Base-by-base conservation (phyloP, 371 early-diverging fungal species). In the Blakeslea trispora region DNA sequence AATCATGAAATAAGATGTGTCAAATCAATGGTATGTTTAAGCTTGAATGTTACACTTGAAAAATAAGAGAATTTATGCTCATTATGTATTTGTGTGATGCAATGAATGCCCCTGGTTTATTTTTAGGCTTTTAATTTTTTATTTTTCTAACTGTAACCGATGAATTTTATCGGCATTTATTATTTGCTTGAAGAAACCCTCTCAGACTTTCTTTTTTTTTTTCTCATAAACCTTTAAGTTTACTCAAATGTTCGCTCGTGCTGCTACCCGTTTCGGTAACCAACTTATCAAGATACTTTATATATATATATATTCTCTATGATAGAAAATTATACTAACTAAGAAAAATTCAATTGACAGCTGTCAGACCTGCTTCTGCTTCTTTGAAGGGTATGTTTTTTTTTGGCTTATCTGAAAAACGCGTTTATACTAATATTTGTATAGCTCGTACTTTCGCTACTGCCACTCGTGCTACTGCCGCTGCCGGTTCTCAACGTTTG, bases 401-500 rank as follows among this genome's bases (percentile, higher is more conserved):
- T 22, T 18, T n/a, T n/a, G n/a, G n/a, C n/a, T n/a, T 8, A 18
- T 31, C 9, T 31, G 8, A n/a, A 18, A 35, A 11, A 46, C 40
- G 11, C 24, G 32, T 18, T n/a, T 15, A 10, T 15, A 23, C n/a
- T 34, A 24, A 37, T 18, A 28, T 32, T 32, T 41, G 50, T 22
- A 17, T 59, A 77, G 77, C 74, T 44, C 75, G 77, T 56, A 66
- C 75, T 49, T 81, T 81, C 49, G 64, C 77, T 17, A 76, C 83
- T 55, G 76, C 71, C 55, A 63, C 64, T 45, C 75, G 80, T 61
- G 71, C 79, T 52, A 42, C 57, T 35, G 69, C 74, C 46, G 53
- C 73, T 47, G 60, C 70, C 50, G 65, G 69, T 59, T 59, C 69
- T 52, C 61, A 65, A 55, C 55, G 63, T 45, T 53, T 63, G 37